Evolutionary conservation across 306 rosid species (phyloP), one percentile per base, ranked within the genome.

Genomic region (Adenanthera pavonina): DNA sequence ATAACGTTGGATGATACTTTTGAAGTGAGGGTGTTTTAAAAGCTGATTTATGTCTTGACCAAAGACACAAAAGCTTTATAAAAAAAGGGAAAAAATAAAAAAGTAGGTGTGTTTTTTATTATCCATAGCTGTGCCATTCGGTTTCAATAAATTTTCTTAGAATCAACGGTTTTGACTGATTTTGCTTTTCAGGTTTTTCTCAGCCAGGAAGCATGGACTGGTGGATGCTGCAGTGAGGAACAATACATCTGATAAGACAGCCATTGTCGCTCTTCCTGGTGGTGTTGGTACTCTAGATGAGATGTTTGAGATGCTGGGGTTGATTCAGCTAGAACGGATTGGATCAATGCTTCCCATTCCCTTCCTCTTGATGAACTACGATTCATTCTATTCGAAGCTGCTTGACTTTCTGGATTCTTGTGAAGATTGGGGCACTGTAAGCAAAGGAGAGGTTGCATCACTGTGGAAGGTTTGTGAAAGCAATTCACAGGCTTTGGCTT

Each of bases 171-270:
- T 68, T 68, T 8, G 30, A 60, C 64, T 72, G 79, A 82, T 82
- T 77, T 71, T 43, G 30, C 74, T 33, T 64, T 56, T 86, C 88
- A 93, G 97, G 86, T 95, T 95, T 85, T 93, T 95, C 90, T 95
- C 99, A 25, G 99, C 99, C 54, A 88, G 99, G 89, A 95, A 95
- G 88, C 99, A 95, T 8, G 99, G 99, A 19, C 86, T 93, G 57
- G 99, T 95, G 30, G 99, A 95, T 84, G 97, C 97, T 30, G 93
- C 85, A 56, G 92, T 91, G 57, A 89, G 99, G 83, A 88, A 85
- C 78, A 51, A 83, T 19, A 54, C 90, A 41, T 80, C 82, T 17
- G 95, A 91, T 38, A 91, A 84, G 76, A 95, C 97, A 30, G 99
- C 97, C 17, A 86, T 91, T 38, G 86, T 95, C 83, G 90, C 90